Percentiles rank a stretch among this genome's conserved stretches.
phyloP scores from a whole-genome alignment of 2,329 filamentous ascomycete species.

The Colletotrichum trifolii region DNA sequence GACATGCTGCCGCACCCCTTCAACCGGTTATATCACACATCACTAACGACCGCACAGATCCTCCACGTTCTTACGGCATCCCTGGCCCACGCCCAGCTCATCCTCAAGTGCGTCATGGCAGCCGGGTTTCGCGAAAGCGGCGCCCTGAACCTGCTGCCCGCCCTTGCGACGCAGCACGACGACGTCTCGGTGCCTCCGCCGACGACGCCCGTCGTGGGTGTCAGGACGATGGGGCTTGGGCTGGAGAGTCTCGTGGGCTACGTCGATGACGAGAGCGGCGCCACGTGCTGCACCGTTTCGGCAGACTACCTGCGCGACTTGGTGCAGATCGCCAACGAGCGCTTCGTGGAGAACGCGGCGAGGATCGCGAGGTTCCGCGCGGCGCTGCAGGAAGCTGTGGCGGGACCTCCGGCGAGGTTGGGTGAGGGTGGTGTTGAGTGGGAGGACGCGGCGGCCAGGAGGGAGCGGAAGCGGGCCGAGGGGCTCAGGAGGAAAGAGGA shows the following conservation, averaged over 20 bases:
- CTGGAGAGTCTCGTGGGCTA: constrained; percentile 85
- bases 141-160: constrained; percentile 71
- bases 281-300: constrained; percentile 64
- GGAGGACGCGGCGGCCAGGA: constrained; percentile 64
- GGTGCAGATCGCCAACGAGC: constrained; percentile 76
- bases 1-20: too few relatives aligned
- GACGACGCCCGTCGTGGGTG: constrained; percentile 78
- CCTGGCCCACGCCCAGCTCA: constrained; percentile 76
- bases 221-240: constrained; percentile 84
- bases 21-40: neutral
- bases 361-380: constrained; percentile 73
- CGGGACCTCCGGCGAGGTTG: constrained; percentile 39
- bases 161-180: constrained; percentile 41
- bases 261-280: constrained; percentile 48
- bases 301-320: constrained; percentile 75
- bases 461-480: constrained; percentile 67
- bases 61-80: constrained; percentile 87
- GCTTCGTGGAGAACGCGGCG: constrained; percentile 76
- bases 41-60: constrained; percentile 67
- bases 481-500: constrained; percentile 65
- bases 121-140: constrained; percentile 93
- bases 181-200: constrained; percentile 39
- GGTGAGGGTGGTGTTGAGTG: constrained; percentile 53
- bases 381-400: constrained; percentile 56
- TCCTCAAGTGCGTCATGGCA: constrained; percentile 80